Percentiles rank a stretch among this genome's conserved stretches.
These are phyloP conservation scores for Cladosporium sp. DNA, from an alignment of 2,329 filamentous ascomycete genomes.

Conservation along the genomic window DNA sequence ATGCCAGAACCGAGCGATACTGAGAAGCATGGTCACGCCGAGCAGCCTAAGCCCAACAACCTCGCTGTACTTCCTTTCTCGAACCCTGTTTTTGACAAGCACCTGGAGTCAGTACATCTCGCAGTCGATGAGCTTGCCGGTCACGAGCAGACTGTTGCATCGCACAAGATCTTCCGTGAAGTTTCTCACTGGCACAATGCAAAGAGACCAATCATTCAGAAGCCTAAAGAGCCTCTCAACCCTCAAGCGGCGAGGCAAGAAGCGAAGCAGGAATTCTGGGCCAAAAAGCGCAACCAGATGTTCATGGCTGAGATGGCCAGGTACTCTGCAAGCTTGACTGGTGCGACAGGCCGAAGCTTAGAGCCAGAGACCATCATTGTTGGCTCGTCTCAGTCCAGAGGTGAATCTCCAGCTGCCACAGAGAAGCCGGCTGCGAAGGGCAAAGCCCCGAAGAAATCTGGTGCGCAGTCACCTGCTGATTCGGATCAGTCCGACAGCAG, in stretches of 20 bases:
- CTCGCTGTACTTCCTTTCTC: constrained; percentile 43
- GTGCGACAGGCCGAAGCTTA: constrained; percentile 57
- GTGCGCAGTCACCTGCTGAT: constrained; percentile 24
- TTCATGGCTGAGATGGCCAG: constrained; percentile 64
- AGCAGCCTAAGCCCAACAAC: constrained; percentile 8
- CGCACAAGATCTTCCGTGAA: constrained; percentile 44
- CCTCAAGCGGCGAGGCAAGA: constrained; percentile 13
- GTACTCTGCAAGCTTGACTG: constrained; percentile 68
- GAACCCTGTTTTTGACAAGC: constrained; percentile 45
- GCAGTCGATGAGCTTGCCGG: constrained; percentile 32
- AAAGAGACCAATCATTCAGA: constrained; percentile 47
- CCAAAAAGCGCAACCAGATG: constrained; percentile 53
- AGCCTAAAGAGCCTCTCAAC: constrained; percentile 24
- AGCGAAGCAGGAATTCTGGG: constrained; percentile 35
- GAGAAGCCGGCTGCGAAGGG: constrained; percentile 11
- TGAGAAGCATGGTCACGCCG: not conserved
- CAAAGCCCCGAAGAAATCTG: constrained; percentile 16
- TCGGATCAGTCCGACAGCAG: constrained; percentile 26
- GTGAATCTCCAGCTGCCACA: constrained; percentile 3
- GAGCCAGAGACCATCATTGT: constrained; percentile 62
- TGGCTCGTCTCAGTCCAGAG: constrained; percentile 18
- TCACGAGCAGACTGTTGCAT: constrained; percentile 28
- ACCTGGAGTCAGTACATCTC: constrained; percentile 43
- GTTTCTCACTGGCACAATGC: constrained; percentile 61
- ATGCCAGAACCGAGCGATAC: constrained; percentile 5